A percentile compares a stretch with the other conserved stretches of the same genome.
phyloP scores from a whole-genome alignment of 1,139 yeast genomes.

The Zygoascus meyerae region DNA sequence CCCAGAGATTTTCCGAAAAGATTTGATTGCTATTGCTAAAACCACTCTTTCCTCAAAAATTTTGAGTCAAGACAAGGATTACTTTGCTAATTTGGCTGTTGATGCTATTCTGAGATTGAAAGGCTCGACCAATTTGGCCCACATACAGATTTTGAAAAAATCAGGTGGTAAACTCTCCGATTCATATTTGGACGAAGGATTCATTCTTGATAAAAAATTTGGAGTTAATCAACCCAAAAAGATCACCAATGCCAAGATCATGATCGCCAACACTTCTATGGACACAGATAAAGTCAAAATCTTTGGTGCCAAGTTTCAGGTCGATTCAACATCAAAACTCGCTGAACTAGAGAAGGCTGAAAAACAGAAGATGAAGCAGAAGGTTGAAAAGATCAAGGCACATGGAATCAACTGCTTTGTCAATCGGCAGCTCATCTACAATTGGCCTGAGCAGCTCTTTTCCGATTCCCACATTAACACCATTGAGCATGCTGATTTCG shows the following conservation, averaged over 20 bases:
- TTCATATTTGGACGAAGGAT: constrained; percentile 93
- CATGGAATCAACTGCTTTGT: constrained; percentile 84
- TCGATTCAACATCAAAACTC: constrained; percentile 87
- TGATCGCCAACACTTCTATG: constrained; percentile 93
- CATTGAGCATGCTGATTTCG: constrained; percentile 97
- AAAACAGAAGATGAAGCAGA: constrained; percentile 83
- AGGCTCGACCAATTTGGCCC: constrained; percentile 91
- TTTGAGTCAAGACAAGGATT: constrained; percentile 87
- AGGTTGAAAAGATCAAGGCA: constrained; percentile 81
- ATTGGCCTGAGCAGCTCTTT: constrained; percentile 94
- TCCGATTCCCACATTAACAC: constrained; percentile 84
- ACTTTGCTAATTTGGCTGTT: constrained; percentile 85
- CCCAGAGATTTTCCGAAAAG: constrained; percentile 61
- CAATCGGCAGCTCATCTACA: constrained; percentile 93
- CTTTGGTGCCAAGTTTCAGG: constrained; percentile 96
- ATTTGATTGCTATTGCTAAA: constrained; percentile 79
- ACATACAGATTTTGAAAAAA: constrained; percentile 88
- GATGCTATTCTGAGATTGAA: constrained; percentile 88
- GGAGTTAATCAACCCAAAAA: constrained; percentile 93
- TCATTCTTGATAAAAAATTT: constrained; percentile 81
- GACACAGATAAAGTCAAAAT: constrained; percentile 96
- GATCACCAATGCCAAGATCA: constrained; percentile 74
- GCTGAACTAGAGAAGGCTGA: constrained; percentile 97
- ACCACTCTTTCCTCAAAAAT: constrained; percentile 93
- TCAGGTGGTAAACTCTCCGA: constrained; percentile 90